Base-by-base conservation (phyloP, 352 stramenopile species). In the Phytophthora pistaciae region DNA sequence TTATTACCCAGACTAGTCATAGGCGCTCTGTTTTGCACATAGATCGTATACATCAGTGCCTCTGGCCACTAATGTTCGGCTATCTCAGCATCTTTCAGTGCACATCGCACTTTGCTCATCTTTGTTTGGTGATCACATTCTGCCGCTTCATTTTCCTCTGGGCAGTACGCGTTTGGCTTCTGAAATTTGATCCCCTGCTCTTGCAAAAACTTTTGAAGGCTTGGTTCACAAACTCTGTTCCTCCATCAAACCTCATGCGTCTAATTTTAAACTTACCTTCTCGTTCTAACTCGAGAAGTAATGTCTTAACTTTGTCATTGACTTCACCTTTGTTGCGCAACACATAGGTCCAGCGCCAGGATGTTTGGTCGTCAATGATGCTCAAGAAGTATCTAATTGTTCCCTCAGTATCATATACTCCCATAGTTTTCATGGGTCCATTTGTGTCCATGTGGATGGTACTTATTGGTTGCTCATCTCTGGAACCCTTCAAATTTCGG, bases 1-100 rank as follows among this genome's bases (percentile, higher is more conserved):
- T 64, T 64, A 27, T 42, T 40, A 29, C 42, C 25, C n/a, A 64
- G 54, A 11, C 38, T 8, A n/a, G 10, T 20, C 38, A 46, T 20
- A 46, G 38, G 38, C 3, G 38, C n/a, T 16, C 38, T 16, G 16
- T 46, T 46, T n/a, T 46, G 38, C 11, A 46, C 38, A n/a, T 46
- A 46, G 3, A 25, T 60, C 54, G 31, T n/a, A 31, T 48, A 60
- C 31, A 36, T 21, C n/a, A 60, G 54, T 29, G 4, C 20, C 20
- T 60, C 54, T 49, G 29, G 33, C 20, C 54, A 49, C 16, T 9
- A 48, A 10, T 10, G 5, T 33, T 31, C 31, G 31, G 54, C 33
- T 1, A 46, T 49, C 11, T n/a, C 38, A 46, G 38, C 38, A 46
- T 46, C 38, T n/a, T 46, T n/a, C 6, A 20, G 38, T n/a, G 38